phyloP scores from a whole-genome alignment of 2,329 filamentous ascomycete species.

The Diaporthe capsici region DNA sequence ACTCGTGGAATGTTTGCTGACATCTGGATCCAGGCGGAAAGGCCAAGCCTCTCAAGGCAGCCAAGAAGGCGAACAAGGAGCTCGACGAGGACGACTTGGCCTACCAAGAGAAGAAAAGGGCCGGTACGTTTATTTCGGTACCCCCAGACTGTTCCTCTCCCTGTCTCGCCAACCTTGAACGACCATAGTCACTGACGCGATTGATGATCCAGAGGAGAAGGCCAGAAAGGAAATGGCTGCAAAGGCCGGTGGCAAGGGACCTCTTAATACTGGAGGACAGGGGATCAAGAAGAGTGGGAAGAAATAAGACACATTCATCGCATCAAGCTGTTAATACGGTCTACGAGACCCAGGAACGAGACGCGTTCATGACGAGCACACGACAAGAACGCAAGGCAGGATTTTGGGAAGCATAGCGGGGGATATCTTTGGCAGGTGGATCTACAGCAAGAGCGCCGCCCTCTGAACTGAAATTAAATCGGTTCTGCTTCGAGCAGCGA shows the following conservation, averaged over 20 bases:
- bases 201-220: constrained; percentile 75
- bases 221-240: constrained; percentile 87
- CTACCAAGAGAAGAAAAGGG: constrained; percentile 85
- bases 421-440: constrained; percentile 37
- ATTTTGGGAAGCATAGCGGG: constrained; percentile 42
- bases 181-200: constrained; percentile 40
- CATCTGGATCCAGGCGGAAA: constrained; percentile 75
- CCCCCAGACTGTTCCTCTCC: neutral
- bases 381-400: constrained; percentile 33
- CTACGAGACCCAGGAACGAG: neutral
- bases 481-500: neutral
- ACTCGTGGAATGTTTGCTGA: constrained; percentile 14
- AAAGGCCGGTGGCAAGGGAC: constrained; percentile 89
- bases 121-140: constrained; percentile 70
- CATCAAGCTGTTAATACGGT: neutral
- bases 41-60: constrained; percentile 86
- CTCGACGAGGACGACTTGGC: constrained; percentile 90
- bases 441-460: constrained; percentile 24
- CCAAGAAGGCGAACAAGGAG: constrained; percentile 88
- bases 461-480: neutral
- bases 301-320: constrained; percentile 72
- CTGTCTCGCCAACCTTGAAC: constrained; percentile 16
- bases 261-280: constrained; percentile 85
- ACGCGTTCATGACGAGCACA: constrained; percentile 38
- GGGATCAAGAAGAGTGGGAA: constrained; percentile 99